Conservation (phyloP, 495 filamentous ascomycete genomes). For the Neurospora sp. region DNA sequence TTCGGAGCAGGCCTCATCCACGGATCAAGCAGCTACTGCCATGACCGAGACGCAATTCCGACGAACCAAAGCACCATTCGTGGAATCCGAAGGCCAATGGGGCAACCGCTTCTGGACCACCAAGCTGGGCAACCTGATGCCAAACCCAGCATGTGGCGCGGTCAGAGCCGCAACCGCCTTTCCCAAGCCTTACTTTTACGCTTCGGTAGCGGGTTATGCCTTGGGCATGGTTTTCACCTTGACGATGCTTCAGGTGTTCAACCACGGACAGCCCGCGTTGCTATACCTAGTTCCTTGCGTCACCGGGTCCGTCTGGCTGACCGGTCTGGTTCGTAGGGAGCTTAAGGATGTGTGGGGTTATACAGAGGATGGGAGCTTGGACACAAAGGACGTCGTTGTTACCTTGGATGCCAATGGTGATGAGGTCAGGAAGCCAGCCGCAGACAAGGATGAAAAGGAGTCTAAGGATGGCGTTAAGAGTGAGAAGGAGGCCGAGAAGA, state of each 20-base stretch:
- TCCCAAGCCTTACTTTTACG: constrained; percentile 80
- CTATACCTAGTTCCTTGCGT: constrained; percentile 90
- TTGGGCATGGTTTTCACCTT: constrained; percentile 71
- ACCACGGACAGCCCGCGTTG: constrained; percentile 82
- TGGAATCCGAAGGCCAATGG: constrained; percentile 57
- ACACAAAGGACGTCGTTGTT: constrained; percentile 37
- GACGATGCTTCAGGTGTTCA: constrained; percentile 62
- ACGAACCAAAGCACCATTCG: constrained; percentile 46
- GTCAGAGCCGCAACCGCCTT: constrained; percentile 46
- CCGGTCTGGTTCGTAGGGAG: constrained; percentile 62
- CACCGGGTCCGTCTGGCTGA: constrained; percentile 64
- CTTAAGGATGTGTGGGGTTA: constrained; percentile 67
- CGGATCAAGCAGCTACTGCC: constrained; percentile 18
- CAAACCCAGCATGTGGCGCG: constrained; percentile 29
- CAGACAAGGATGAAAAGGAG: neutral
- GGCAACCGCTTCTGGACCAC: constrained; percentile 78
- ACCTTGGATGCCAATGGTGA: constrained; percentile 19
- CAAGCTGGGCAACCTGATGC: constrained; percentile 17
- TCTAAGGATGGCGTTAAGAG: neutral
- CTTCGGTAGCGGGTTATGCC: constrained; percentile 67
- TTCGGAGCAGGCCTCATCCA: constrained; percentile 22
- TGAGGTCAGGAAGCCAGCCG: constrained; percentile 8
- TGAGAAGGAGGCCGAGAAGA: neutral
- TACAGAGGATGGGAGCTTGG: constrained; percentile 56
- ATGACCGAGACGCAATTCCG: constrained; percentile 21